These are phyloP conservation scores for Talaromyces sp. DNA, from an alignment of 2,329 filamentous ascomycete species.

Conservation along the genomic window DNA sequence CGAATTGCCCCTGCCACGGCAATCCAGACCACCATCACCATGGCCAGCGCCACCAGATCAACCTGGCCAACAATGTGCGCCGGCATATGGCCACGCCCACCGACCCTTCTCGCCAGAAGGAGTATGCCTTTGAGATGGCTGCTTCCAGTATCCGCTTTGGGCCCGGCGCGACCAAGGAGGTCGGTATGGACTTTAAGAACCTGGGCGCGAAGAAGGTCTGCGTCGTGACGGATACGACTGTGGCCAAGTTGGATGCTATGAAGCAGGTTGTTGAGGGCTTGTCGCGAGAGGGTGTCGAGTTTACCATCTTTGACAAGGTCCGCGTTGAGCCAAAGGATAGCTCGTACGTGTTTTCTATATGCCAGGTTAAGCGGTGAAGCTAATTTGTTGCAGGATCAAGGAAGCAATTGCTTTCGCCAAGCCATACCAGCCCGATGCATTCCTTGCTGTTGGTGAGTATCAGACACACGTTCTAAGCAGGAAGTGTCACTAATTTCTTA, in stretches of 20 bases:
- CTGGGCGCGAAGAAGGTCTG: constrained; percentile 81
- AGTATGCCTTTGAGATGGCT: constrained; percentile 99
- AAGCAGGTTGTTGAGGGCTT: constrained; percentile 79
- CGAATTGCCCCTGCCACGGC: constrained; percentile 85
- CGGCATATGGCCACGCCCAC: constrained; percentile 70
- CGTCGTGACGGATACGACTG: constrained; percentile 83
- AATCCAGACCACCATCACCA: constrained; percentile 80
- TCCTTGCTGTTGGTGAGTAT: constrained; percentile 71
- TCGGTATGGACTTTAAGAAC: constrained; percentile 96
- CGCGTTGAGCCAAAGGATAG: constrained; percentile 91
- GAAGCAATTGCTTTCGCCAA: constrained; percentile 86
- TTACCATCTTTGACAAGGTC: constrained; percentile 73
- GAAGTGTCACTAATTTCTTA: constrained; percentile 11
- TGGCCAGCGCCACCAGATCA: constrained; percentile 38
- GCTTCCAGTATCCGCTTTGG: constrained; percentile 92
- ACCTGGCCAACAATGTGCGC: constrained; percentile 50
- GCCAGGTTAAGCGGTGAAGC: not conserved
- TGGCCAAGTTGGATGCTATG: constrained; percentile 81
- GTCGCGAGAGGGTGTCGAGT: constrained; percentile 70
- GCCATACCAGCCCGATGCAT: constrained; percentile 76
- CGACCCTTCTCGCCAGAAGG: constrained; percentile 68
- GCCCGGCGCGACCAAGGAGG: constrained; percentile 86
- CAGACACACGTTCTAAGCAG: not conserved
- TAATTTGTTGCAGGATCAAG: constrained; percentile 56
- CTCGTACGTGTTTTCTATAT: constrained; percentile 50